These are phyloP conservation scores for Solanum sejunctum DNA, from an alignment of 257 asterid genomes.

Conservation along the genomic window DNA sequence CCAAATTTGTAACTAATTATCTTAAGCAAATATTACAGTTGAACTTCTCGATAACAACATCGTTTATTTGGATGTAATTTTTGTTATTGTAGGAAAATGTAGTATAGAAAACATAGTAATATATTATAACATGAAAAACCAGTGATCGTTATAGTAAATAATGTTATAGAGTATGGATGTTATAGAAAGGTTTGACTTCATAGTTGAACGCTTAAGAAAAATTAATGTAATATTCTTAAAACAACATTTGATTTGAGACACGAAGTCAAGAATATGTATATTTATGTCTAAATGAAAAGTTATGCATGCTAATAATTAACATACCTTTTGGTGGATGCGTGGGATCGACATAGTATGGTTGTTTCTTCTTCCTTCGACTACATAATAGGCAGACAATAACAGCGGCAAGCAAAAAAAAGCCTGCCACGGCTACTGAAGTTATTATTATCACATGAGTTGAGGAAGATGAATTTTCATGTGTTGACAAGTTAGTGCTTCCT, in stretches of 20 bases:
- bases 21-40: background rate
- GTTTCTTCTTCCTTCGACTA: slow-evolving; percentile 22
- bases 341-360: slow-evolving; percentile 16
- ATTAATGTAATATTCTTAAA: background rate
- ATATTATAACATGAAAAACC: no score
- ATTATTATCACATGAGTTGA: slow-evolving; percentile 3
- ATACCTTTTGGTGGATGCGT: slow-evolving; percentile 21
- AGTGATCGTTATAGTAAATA: no score
- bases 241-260: background rate
- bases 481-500: background rate
- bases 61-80: no score
- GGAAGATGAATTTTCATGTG: background rate
- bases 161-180: no score
- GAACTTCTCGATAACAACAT: no score
- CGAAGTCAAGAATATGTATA: background rate
- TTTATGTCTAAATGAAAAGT: background rate
- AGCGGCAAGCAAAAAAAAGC: slow-evolving; percentile 20
- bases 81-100: background rate
- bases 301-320: background rate
- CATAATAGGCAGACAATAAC: slow-evolving; percentile 24
- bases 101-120: background rate
- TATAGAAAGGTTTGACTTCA: background rate
- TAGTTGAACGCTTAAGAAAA: background rate
- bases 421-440: slow-evolving; percentile 17
- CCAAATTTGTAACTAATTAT: background rate